Conservation (phyloP, 2,329 filamentous ascomycete genomes). For the Pestalotiopsis sp. region DNA sequence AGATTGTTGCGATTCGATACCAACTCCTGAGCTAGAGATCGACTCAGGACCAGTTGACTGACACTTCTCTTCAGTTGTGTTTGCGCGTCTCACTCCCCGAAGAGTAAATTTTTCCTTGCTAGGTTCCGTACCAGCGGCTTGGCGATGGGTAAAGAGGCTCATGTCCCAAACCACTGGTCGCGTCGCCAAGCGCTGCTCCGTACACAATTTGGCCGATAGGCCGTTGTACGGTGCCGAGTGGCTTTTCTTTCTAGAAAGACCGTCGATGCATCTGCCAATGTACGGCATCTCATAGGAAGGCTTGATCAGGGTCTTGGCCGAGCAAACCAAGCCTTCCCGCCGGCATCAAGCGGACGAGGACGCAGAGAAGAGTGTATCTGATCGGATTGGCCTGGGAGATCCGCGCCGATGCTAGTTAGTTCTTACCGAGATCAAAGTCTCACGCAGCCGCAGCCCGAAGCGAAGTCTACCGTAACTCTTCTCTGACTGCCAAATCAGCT, state of each 20-base stretch:
- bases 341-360: background rate
- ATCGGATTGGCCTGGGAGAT: too few species aligned
- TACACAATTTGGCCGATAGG: conserved; percentile 6
- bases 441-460: too few species aligned
- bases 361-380: too few species aligned
- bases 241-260: background rate
- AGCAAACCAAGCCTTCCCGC: background rate
- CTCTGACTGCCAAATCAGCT: too few species aligned
- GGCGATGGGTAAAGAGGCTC: conserved; percentile 7
- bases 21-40: background rate
- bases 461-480: too few species aligned
- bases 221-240: background rate
- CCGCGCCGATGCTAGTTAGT: too few species aligned
- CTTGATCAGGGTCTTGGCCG: background rate
- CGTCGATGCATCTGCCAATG: background rate
- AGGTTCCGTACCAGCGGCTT: conserved; percentile 6
- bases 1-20: background rate
- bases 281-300: background rate
- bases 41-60: background rate
- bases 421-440: too few species aligned
- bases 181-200: background rate
- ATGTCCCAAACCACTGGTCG: background rate
- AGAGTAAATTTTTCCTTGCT: conserved; percentile 1
- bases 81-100: background rate
- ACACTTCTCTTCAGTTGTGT: background rate